Conservation (phyloP, 192 early-diverging fungal species). For the Coemansia sp. region DNA sequence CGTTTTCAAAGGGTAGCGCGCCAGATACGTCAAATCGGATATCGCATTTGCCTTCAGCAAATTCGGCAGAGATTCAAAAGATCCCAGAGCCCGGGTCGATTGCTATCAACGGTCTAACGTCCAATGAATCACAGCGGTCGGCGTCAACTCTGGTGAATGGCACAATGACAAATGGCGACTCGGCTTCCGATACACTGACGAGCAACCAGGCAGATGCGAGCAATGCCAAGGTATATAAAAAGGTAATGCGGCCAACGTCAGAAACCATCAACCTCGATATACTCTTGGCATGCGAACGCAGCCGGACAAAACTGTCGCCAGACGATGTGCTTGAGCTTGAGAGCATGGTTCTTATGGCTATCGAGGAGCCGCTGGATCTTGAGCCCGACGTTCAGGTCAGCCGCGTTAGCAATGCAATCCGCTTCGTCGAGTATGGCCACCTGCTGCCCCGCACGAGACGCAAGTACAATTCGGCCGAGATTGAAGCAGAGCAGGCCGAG, state of each 20-base stretch:
- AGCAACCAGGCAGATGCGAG: constrained; percentile 1
- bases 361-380: constrained; percentile 66
- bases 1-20: constrained; percentile 8
- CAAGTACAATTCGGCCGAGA: constrained; percentile 72
- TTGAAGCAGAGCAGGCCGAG: constrained; percentile 66
- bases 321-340: constrained; percentile 64
- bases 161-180: not conserved
- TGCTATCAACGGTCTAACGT: constrained; percentile 2
- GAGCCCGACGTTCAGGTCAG: constrained; percentile 71
- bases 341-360: constrained; percentile 64
- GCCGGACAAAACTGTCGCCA: constrained; percentile 51
- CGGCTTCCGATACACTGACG: constrained; percentile 1
- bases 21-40: not conserved
- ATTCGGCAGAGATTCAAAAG: not conserved
- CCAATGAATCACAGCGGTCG: not conserved
- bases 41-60: not conserved
- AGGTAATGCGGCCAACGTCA: constrained; percentile 51
- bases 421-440: constrained; percentile 56
- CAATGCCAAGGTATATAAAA: constrained; percentile 23
- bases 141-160: not conserved
- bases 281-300: constrained; percentile 38
- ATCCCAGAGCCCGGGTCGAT: constrained; percentile 22
- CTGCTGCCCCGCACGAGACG: constrained; percentile 58
- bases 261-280: constrained; percentile 48
- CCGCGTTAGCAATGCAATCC: constrained; percentile 68